Conservation (phyloP, 352 stramenopile genomes). For the Thalassiosira exigua region DNA sequence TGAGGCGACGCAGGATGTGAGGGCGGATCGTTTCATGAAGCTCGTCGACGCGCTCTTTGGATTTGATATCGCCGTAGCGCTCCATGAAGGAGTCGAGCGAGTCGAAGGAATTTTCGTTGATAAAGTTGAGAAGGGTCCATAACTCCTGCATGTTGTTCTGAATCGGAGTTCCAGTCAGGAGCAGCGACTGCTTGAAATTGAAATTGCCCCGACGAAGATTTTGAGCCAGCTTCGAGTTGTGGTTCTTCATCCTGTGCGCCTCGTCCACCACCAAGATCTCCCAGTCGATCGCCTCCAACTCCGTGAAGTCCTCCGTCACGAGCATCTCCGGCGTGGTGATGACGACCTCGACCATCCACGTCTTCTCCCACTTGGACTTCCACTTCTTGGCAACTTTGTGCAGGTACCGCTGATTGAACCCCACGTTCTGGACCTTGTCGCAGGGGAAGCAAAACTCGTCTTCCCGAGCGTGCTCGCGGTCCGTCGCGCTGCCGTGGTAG, state of each 20-base stretch:
- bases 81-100: slow-evolving; percentile 92
- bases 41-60: slow-evolving; percentile 84
- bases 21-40: slow-evolving; percentile 93
- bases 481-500: slow-evolving; percentile 96
- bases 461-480: slow-evolving; percentile 93
- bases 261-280: slow-evolving; percentile 96
- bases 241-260: slow-evolving; percentile 99
- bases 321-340: slow-evolving; percentile 98
- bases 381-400: slow-evolving; percentile 71
- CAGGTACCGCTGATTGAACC: slow-evolving; percentile 76
- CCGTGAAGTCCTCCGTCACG: slow-evolving; percentile 90
- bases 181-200: slow-evolving; percentile 86
- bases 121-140: slow-evolving; percentile 99
- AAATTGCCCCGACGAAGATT: slow-evolving; percentile 76
- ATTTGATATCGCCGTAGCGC: slow-evolving; percentile 92
- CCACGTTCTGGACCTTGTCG: slow-evolving; percentile 80
- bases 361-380: slow-evolving; percentile 69
- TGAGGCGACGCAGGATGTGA: slow-evolving; percentile 97
- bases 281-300: slow-evolving; percentile 91
- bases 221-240: slow-evolving; percentile 80
- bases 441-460: slow-evolving; percentile 95
- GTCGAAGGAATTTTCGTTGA: slow-evolving; percentile 94
- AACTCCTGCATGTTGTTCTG: slow-evolving; percentile 99
- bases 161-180: slow-evolving; percentile 90
- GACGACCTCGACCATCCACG: slow-evolving; percentile 94